A percentile compares a stretch with the other conserved stretches of the same genome.
These are phyloP conservation scores for Gynostemma pentaphyllum DNA, from an alignment of 306 rosid genomes.

Conservation along the genomic window DNA sequence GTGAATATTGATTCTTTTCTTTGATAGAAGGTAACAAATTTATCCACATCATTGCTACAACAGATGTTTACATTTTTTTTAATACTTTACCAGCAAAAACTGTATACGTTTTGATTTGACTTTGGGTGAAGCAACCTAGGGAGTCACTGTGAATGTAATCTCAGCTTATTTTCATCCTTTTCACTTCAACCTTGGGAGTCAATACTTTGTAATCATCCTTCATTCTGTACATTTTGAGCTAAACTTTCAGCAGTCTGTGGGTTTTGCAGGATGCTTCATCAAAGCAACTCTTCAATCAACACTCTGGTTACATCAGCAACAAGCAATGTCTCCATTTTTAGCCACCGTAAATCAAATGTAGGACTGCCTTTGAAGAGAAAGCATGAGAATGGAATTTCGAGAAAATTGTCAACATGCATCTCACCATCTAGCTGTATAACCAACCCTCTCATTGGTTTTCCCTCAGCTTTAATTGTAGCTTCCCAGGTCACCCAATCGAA, in stretches of 20 bases:
- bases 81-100: neutral
- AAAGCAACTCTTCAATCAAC: slow-evolving; percentile 12
- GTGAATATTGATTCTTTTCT: neutral
- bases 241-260: slow-evolving; percentile 9
- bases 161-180: neutral
- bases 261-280: slow-evolving; percentile 23
- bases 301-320: slow-evolving; percentile 28
- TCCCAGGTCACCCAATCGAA: slow-evolving; percentile 30
- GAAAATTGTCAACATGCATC: slow-evolving; percentile 27
- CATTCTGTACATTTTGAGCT: neutral
- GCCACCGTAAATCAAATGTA: slow-evolving; percentile 20
- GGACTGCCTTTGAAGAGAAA: slow-evolving; percentile 20
- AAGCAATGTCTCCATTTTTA: slow-evolving; percentile 27
- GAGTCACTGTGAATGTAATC: too few species aligned
- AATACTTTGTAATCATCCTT: too few species aligned
- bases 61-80: neutral
- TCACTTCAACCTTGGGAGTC: slow-evolving; percentile 16
- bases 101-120: too few species aligned
- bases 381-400: slow-evolving; percentile 9
- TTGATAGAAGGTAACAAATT: neutral
- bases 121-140: too few species aligned
- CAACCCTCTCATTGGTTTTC: slow-evolving; percentile 18
- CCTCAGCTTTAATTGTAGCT: slow-evolving; percentile 32
- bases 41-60: neutral
- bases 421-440: slow-evolving; percentile 10